phyloP scores from a whole-genome alignment of 2,329 filamentous ascomycete species.

The Fusarium incarnatum region DNA sequence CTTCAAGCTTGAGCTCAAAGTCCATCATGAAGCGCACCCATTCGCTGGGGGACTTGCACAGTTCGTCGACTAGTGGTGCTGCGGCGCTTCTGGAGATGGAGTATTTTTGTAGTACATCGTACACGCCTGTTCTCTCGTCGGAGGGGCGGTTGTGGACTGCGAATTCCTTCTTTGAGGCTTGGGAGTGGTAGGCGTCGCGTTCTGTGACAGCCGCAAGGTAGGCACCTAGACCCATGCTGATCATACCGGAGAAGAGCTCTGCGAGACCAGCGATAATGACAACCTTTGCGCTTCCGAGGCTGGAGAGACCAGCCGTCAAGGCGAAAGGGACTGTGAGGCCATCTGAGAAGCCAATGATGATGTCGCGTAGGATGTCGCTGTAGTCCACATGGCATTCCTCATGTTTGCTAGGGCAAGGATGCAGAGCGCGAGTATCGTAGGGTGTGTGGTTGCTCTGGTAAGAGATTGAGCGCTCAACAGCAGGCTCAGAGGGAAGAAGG shows the following conservation, averaged over 20 bases:
- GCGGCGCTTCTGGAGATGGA: slow-evolving; percentile 58
- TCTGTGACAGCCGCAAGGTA: slow-evolving; percentile 75
- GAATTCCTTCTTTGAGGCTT: slow-evolving; percentile 58
- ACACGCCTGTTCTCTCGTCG: slow-evolving; percentile 61
- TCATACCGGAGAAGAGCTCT: slow-evolving; percentile 79
- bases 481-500: slow-evolving; percentile 50
- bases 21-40: slow-evolving; percentile 71
- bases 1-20: slow-evolving; percentile 64
- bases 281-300: slow-evolving; percentile 71
- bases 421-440: slow-evolving; percentile 35
- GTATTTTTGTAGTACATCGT: slow-evolving; percentile 63
- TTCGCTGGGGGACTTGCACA: slow-evolving; percentile 60
- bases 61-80: slow-evolving; percentile 60
- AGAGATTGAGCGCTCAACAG: slow-evolving; percentile 44
- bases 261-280: slow-evolving; percentile 79
- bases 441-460: slow-evolving; percentile 33
- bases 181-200: slow-evolving; percentile 61
- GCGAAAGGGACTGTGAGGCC: slow-evolving; percentile 85
- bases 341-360: slow-evolving; percentile 82
- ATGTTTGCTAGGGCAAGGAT: slow-evolving; percentile 40
- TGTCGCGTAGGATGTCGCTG: slow-evolving; percentile 66
- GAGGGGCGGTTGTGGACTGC: slow-evolving; percentile 58
- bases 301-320: slow-evolving; percentile 77
- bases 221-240: slow-evolving; percentile 81
- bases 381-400: slow-evolving; percentile 51